Evolutionary conservation across 2,329 filamentous ascomycete genomes (phyloP).

Genomic region (Huntiella abstrusa): DNA sequence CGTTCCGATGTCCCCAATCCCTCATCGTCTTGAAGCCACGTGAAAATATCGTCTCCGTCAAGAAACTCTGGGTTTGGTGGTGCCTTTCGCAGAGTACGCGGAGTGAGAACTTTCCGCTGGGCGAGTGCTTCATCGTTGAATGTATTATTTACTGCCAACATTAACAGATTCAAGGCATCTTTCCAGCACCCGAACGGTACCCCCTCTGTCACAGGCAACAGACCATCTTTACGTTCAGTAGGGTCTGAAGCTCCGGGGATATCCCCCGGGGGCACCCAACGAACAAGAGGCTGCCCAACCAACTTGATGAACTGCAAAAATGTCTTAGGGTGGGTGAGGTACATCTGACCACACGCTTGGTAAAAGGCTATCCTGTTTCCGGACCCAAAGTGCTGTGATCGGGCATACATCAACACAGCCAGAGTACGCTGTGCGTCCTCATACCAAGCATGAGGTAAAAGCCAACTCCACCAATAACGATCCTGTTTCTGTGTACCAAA

Average conservation of each 20-base stretch:
- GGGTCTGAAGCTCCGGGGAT: constrained; percentile 15
- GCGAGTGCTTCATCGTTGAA: not conserved
- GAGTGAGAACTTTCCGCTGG: too few relatives aligned
- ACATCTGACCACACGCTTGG: constrained; percentile 37
- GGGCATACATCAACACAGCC: too few relatives aligned
- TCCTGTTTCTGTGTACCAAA: too few relatives aligned
- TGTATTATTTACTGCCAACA: constrained; percentile 27
- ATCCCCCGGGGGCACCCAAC: constrained; percentile 25
- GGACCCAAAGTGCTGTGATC: constrained; percentile 18
- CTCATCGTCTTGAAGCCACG: constrained; percentile 30
- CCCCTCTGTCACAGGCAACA: constrained; percentile 3
- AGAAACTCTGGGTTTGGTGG: constrained; percentile 19
- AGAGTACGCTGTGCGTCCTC: too few relatives aligned
- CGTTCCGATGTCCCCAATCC: constrained; percentile 26
- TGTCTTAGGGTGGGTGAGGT: constrained; percentile 33
- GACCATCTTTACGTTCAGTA: constrained; percentile 15
- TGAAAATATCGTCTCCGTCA: constrained; percentile 26
- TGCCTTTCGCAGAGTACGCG: constrained; percentile 19
- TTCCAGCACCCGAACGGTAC: constrained; percentile 42
- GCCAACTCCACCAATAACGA: too few relatives aligned
- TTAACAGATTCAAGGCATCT: constrained; percentile 38
- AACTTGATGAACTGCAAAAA: constrained; percentile 34
- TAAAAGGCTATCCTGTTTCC: constrained; percentile 38
- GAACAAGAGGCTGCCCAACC: constrained; percentile 35
- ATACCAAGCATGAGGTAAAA: too few relatives aligned